Base-by-base conservation (phyloP, 257 asterid genomes). In the Anisodus tanguticus region DNA sequence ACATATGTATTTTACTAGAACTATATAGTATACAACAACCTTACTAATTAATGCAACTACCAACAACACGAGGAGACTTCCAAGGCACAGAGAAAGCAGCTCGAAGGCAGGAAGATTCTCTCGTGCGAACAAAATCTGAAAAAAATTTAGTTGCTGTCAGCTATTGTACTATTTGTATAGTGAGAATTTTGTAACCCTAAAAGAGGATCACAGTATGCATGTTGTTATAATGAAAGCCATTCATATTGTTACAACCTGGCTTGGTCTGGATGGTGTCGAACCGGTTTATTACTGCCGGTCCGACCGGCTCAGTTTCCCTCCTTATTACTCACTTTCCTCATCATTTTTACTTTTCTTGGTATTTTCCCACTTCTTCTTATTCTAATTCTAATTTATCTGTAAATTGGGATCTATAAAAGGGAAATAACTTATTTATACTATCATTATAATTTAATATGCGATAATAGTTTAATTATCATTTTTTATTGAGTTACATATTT, bases 191-290 rank as follows among this genome's bases (percentile, higher is more conserved):
- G 84, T 76, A 89, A 83, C 89, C 86, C 88, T 80, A 77, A 85
- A 85, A 79, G 83, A 88, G 82, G 79, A 84, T 69, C 82, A 89
- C 82, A 85, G 79, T 85, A 80, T 81, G 86, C 86, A 89, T 87
- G 84, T 54, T 49, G 81, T 22, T 22, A 22, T 79, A 81, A 86
- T 92, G 85, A 85, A 88, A 79, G 60, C 55, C 16, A 64, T 82
- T 66, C 79, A 47, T 55, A 66, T 47, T 86, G 5, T 72, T 87
- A 88, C 26, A 90, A 82, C 89, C 90, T 90, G 94, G 83, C 47
- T 82, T 89, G 93, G 95, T 86, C 91, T 85, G 89, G 84, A 53
- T 79, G 88, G 88, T 89, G 67, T 76, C 92, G 92, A 92, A 93
- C 95, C 91, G 87, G 82, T 86, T 86, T 85, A 60, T 66, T 60